Evolutionary conservation across 495 filamentous ascomycete genomes (phyloP).

Genomic region (Aspergillus saccharolyticus): DNA sequence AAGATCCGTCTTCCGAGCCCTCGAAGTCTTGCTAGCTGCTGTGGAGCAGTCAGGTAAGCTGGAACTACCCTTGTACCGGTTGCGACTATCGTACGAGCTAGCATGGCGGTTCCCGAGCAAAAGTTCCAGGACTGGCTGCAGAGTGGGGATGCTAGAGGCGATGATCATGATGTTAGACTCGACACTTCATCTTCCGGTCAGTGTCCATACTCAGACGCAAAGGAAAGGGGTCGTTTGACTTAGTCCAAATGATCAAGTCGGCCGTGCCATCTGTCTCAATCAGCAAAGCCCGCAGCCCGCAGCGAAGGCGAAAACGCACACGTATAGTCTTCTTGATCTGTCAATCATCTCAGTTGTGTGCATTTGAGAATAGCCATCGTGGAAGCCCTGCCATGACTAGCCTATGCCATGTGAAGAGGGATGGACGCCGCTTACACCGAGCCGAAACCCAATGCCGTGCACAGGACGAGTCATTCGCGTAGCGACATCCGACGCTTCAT

Average conservation of each 20-base stretch:
- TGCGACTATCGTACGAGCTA: constrained; percentile 24
- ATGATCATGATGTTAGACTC: constrained; percentile 40
- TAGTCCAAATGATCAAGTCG: constrained; percentile 35
- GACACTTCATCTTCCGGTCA: constrained; percentile 19
- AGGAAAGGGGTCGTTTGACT: constrained; percentile 15
- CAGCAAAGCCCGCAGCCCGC: neutral
- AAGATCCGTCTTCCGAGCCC: constrained; percentile 15
- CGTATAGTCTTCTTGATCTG: constrained; percentile 31
- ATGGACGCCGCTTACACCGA: constrained; percentile 21
- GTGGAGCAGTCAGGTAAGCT: constrained; percentile 12
- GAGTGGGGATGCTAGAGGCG: constrained; percentile 39
- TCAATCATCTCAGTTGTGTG: constrained; percentile 30
- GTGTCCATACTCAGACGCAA: neutral
- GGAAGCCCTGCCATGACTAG: constrained; percentile 22
- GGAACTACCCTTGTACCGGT: constrained; percentile 18
- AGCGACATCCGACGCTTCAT: constrained; percentile 37
- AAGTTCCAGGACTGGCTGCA: constrained; percentile 37
- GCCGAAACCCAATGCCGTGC: constrained; percentile 32
- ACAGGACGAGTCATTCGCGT: constrained; percentile 34
- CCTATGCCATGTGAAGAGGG: neutral
- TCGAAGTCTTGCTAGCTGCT: constrained; percentile 14
- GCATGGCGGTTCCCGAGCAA: constrained; percentile 28
- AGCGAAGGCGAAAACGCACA: constrained; percentile 20
- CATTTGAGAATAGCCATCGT: constrained; percentile 35
- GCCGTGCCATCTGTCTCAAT: constrained; percentile 28